Evolutionary conservation across 2,329 filamentous ascomycete genomes (phyloP).

Genomic region (Diplodia intermedia): DNA sequence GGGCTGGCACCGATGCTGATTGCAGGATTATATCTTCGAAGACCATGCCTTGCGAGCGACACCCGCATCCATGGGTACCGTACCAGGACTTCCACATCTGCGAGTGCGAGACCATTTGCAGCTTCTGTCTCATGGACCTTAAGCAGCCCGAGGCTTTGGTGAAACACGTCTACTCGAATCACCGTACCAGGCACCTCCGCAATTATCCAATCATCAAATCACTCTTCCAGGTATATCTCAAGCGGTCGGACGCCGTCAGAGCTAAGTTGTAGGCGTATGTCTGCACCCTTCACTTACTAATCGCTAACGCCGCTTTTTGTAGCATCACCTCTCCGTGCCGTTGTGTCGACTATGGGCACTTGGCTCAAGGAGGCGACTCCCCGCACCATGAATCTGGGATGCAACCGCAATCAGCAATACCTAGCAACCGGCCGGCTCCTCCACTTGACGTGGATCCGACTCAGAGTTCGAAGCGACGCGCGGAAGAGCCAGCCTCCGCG

Average conservation of each 20-base stretch:
- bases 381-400: no score
- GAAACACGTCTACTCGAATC: not conserved
- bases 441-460: no score
- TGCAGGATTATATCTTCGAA: no score
- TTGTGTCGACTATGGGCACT: not conserved
- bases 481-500: no score
- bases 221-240: not conserved
- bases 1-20: no score
- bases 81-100: constrained; percentile 3
- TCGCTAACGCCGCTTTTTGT: not conserved
- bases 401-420: no score
- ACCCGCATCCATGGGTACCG: not conserved
- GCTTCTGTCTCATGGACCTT: not conserved
- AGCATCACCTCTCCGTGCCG: not conserved
- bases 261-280: not conserved
- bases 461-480: no score
- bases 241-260: not conserved
- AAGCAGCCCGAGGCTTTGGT: not conserved
- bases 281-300: not conserved
- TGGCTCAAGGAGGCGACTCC: no score
- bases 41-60: not conserved
- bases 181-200: not conserved
- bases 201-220: not conserved
- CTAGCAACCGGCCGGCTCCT: no score
- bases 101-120: constrained; percentile 12